A percentile compares a stretch with the other conserved stretches of the same genome.
Evolutionary conservation across 2,329 filamentous ascomycete species (phyloP).

Genomic region (Aureobasidium lini): DNA sequence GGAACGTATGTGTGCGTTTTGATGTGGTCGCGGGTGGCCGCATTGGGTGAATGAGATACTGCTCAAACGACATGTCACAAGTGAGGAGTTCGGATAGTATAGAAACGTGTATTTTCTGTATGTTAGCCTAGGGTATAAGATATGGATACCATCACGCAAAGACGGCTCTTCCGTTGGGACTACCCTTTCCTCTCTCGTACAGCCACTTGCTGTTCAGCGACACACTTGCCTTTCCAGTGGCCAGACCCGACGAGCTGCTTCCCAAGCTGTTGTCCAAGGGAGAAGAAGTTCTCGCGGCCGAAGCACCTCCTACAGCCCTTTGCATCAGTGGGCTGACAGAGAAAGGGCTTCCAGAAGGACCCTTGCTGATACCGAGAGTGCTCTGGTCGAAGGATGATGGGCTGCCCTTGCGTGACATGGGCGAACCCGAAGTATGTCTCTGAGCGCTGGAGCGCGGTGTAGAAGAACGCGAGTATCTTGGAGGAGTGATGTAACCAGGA

Average conservation of each 20-base stretch:
- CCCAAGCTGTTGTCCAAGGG: conserved; percentile 11
- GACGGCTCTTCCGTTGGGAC: conserved; percentile 32
- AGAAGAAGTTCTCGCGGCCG: conserved; percentile 49
- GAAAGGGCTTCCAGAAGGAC: conserved; percentile 16
- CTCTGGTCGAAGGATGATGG: conserved; percentile 15
- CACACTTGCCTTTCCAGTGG: conserved; percentile 61
- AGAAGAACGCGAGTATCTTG: conserved; percentile 72
- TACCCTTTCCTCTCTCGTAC: conserved; percentile 69
- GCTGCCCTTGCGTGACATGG: conserved; percentile 30
- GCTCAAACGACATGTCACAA: too few species aligned
- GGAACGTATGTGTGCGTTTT: too few species aligned
- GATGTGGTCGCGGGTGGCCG: too few species aligned
- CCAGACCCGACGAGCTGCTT: conserved; percentile 51
- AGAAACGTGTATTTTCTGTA: too few species aligned
- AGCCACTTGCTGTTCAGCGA: conserved; percentile 89
- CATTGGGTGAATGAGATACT: too few species aligned
- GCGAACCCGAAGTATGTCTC: conserved; percentile 24
- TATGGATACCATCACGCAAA: conserved; percentile 10
- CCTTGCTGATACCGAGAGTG: conserved; percentile 4
- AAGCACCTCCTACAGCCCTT: conserved; percentile 51
- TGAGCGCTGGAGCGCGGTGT: conserved; percentile 47
- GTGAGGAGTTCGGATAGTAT: too few species aligned
- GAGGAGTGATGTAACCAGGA: conserved; percentile 69
- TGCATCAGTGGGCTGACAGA: conserved; percentile 53
- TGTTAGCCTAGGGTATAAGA: not conserved